Conservation (phyloP, 257 asterid species). For the Leonotis leonurus region DNA sequence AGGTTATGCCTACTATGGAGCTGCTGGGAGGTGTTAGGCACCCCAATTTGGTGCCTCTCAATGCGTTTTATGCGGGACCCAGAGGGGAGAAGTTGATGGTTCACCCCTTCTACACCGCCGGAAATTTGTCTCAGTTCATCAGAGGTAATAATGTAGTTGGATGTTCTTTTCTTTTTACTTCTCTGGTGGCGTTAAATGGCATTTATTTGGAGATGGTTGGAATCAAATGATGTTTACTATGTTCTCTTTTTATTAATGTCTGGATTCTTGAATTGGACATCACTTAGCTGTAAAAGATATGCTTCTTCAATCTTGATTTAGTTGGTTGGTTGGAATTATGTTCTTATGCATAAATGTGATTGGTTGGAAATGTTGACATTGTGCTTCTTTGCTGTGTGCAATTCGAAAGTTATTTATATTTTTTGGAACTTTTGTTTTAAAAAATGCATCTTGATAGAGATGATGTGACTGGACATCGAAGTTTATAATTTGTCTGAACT, state of each 20-base stretch:
- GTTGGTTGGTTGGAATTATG: too few species aligned
- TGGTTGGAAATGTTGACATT: too few species aligned
- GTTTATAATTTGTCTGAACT: too few species aligned
- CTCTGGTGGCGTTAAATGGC: too few species aligned
- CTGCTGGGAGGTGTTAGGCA: conserved; percentile 70
- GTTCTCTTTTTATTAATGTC: conserved; percentile 1
- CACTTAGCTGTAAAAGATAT: not conserved
- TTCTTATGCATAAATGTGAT: too few species aligned
- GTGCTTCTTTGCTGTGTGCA: too few species aligned
- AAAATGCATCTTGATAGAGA: too few species aligned
- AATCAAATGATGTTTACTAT: not conserved
- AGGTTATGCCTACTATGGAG: conserved; percentile 56
- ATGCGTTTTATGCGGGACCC: conserved; percentile 79
- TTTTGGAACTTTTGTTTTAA: too few species aligned
- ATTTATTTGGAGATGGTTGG: too few species aligned
- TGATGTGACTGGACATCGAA: too few species aligned
- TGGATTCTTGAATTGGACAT: not conserved
- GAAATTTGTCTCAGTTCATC: conserved; percentile 64
- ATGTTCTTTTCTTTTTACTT: not conserved
- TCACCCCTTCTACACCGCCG: conserved; percentile 63
- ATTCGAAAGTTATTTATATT: too few species aligned
- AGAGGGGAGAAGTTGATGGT: conserved; percentile 85
- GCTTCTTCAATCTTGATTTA: too few species aligned
- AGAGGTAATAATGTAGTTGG: conserved; percentile 44
- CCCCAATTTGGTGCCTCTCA: conserved; percentile 69